phyloP scores from a whole-genome alignment of 805 yeast species.

The Priceomyces medius region DNA sequence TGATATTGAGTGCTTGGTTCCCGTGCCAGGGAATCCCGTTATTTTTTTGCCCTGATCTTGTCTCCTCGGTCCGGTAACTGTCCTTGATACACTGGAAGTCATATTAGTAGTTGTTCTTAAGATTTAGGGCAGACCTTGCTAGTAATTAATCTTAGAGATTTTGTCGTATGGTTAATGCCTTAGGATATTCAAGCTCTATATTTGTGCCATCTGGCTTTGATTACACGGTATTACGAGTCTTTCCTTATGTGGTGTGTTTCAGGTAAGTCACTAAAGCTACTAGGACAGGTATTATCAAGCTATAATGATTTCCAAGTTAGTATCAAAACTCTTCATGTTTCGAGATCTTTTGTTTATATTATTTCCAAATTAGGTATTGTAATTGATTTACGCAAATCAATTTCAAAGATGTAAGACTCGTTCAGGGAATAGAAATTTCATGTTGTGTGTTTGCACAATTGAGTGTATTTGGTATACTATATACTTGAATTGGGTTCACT shows the following conservation, averaged over 20 bases:
- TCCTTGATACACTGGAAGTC: background rate
- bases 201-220: too few species aligned
- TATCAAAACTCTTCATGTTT: background rate
- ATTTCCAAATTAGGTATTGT: constrained; percentile 1
- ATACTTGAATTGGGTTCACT: background rate
- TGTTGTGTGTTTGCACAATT: background rate
- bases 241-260: too few species aligned
- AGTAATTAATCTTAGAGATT: too few species aligned
- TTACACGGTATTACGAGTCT: too few species aligned
- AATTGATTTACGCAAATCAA: background rate
- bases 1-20: background rate
- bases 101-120: too few species aligned
- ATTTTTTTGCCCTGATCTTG: background rate
- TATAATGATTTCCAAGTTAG: background rate
- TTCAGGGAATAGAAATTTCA: background rate
- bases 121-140: too few species aligned
- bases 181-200: too few species aligned
- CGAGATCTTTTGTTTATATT: background rate
- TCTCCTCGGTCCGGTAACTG: background rate
- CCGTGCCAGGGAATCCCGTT: background rate
- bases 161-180: too few species aligned
- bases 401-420: background rate
- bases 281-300: too few species aligned
- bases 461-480: background rate
- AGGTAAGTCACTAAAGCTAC: too few species aligned